Base-by-base conservation (phyloP, 2,329 filamentous ascomycete genomes). In the Dactylonectria estremocensis region DNA sequence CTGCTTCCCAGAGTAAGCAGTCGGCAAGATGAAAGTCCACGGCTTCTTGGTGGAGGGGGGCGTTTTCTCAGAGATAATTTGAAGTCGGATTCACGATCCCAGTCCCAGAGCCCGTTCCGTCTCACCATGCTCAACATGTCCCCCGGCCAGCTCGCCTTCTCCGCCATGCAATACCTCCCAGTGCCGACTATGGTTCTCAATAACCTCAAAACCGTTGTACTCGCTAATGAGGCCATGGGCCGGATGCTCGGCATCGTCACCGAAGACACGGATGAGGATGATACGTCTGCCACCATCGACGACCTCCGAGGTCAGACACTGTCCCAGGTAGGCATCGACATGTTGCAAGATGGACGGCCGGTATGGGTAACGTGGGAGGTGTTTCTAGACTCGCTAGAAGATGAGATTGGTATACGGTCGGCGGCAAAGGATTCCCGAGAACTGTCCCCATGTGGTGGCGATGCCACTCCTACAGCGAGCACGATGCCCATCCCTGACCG, bases 141-240 rank as follows among this genome's bases (percentile, higher is more conserved):
- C 0, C 83, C 86, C 0, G 85, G 83, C 1, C 87, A 89, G 72
- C 80, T 91, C 45, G 90, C 91, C 22, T 89, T 93, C 66, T 88
- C 90, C 1, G 90, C 92, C 5, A 82, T 95, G 80, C 91, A 93
- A 75, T 94, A 93, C 76, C 83, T 95, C 5, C 93, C 93, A 0
- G 89, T 93, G 53, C 93, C 93, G 0, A 78, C 93, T 5, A 78
- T 95, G 40, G 89, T 95, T 1, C 81, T 95, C 40, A 91, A 91
- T 57, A 88, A 86, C 40, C 75, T 88, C 33, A 95, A 94, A 79
- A 92, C 90, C 0, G 87, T 95, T 3, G 86, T 93, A 1, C 80
- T 95, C 46, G 92, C 92, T 35, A 95, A 95, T 73, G 91, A 94
- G 72, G 90, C 93, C 20, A 91, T 94, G 88, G 91, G 90, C 1